A percentile compares a stretch with the other conserved stretches of the same genome.
Evolutionary conservation across 768 basidiomycete genomes (phyloP).

Genomic region (Tubosaeta sp.): DNA sequence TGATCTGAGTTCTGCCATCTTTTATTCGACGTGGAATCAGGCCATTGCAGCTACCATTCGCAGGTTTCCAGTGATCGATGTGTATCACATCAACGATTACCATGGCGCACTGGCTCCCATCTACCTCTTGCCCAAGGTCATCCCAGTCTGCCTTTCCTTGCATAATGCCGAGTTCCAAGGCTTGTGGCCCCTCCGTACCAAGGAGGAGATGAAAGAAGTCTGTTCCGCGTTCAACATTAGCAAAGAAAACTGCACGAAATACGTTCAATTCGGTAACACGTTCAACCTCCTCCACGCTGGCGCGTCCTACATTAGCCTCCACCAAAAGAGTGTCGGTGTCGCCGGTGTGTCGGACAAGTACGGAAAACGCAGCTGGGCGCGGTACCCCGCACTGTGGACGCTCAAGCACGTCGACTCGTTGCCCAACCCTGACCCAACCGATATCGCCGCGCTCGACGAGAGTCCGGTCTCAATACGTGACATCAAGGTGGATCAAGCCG

Average conservation of each 20-base stretch:
- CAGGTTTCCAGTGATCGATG: constrained; percentile 80
- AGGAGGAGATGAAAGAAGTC: constrained; percentile 98
- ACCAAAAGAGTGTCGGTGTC: constrained; percentile 91
- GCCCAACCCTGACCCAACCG: constrained; percentile 92
- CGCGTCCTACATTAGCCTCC: constrained; percentile 86
- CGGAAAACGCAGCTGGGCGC: constrained; percentile 94
- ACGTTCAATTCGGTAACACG: constrained; percentile 97
- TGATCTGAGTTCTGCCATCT: constrained; percentile 92
- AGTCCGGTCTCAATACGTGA: constrained; percentile 66
- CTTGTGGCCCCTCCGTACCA: constrained; percentile 92
- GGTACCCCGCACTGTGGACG: constrained; percentile 95
- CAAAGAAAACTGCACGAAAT: constrained; percentile 94
- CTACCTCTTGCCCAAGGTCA: constrained; percentile 86
- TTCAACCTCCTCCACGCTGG: constrained; percentile 94
- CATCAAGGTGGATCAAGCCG: constrained; percentile 71
- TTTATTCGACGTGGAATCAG: constrained; percentile 98
- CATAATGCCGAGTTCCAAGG: constrained; percentile 99
- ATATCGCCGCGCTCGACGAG: constrained; percentile 90
- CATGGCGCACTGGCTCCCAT: constrained; percentile 90
- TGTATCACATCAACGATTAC: constrained; percentile 95
- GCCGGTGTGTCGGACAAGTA: constrained; percentile 98
- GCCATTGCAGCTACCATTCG: constrained; percentile 91
- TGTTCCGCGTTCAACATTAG: constrained; percentile 97
- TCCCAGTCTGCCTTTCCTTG: constrained; percentile 86
- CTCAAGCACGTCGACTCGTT: constrained; percentile 92